Percentiles rank a stretch among this genome's conserved stretches.
Evolutionary conservation across 2,329 filamentous ascomycete species (phyloP).

Genomic region (Sphaerulina musiva): DNA sequence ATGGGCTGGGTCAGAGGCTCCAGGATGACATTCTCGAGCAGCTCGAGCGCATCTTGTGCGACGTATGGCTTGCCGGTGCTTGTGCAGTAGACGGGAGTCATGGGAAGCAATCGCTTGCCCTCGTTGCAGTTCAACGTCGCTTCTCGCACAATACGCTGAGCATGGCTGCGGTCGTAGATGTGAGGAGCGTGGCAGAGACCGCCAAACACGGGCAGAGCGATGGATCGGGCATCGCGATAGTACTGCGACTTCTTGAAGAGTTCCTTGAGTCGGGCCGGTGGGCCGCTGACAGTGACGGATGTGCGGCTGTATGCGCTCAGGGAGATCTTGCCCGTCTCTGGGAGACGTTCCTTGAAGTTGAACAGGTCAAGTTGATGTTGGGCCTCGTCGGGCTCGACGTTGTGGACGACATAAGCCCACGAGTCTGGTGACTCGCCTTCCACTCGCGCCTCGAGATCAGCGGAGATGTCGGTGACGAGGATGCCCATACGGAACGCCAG

Average conservation of each 20-base stretch:
- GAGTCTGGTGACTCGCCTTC: slow-evolving; percentile 32
- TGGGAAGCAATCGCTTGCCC: slow-evolving; percentile 12
- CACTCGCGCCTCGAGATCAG: slow-evolving; percentile 35
- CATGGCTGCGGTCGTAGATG: slow-evolving; percentile 28
- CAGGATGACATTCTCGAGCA: slow-evolving; percentile 18
- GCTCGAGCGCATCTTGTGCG: slow-evolving; percentile 23
- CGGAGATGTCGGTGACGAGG: slow-evolving; percentile 40
- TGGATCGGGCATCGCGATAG: slow-evolving; percentile 20
- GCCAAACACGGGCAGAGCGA: slow-evolving; percentile 27
- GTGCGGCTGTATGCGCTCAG: slow-evolving; percentile 27
- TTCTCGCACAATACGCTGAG: slow-evolving; percentile 25
- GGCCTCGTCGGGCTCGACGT: slow-evolving; percentile 29
- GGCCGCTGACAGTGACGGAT: slow-evolving; percentile 31
- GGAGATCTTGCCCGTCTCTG: slow-evolving; percentile 25
- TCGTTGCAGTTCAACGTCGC: slow-evolving; percentile 1
- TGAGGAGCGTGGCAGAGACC: slow-evolving; percentile 31
- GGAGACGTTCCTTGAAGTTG: slow-evolving; percentile 11
- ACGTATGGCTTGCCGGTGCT: slow-evolving; percentile 29
- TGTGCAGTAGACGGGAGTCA: slow-evolving; percentile 33
- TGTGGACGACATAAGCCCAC: slow-evolving; percentile 42
- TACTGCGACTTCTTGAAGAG: slow-evolving; percentile 25
- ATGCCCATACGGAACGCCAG: slow-evolving; percentile 45
- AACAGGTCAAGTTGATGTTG: slow-evolving; percentile 38
- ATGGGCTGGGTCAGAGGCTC: slow-evolving; percentile 27
- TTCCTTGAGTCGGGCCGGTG: slow-evolving; percentile 27